Percentiles rank a stretch among this genome's conserved stretches.
phyloP scores from a whole-genome alignment of 768 basidiomycete genomes.

The Serendipita indica region DNA sequence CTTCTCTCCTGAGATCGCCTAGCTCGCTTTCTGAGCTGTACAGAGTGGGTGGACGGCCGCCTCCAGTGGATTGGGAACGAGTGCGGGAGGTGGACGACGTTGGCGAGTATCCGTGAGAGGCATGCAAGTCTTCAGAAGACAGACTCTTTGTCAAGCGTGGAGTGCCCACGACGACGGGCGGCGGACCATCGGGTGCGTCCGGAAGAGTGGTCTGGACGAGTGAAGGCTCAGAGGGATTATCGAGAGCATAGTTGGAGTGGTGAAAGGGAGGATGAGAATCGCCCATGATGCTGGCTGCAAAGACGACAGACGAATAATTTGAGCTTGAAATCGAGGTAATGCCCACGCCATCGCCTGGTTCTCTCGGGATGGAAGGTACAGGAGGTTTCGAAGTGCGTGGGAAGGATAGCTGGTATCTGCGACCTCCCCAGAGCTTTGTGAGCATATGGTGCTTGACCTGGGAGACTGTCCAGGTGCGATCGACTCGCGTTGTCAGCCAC shows the following conservation, averaged over 20 bases:
- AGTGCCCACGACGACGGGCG: background rate
- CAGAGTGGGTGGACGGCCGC: background rate
- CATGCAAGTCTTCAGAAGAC: background rate
- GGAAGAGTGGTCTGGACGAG: background rate
- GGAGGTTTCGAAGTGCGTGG: background rate
- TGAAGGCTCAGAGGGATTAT: background rate
- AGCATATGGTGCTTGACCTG: constrained; percentile 10
- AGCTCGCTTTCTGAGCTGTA: background rate
- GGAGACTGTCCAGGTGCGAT: constrained; percentile 13
- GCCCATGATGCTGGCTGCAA: background rate
- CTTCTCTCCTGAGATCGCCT: background rate
- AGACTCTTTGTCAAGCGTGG: background rate
- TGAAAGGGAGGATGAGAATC: background rate
- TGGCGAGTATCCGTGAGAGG: background rate
- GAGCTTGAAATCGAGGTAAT: constrained; percentile 1
- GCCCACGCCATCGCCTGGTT: background rate
- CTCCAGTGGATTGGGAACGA: background rate
- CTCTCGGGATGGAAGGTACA: background rate
- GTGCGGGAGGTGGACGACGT: background rate
- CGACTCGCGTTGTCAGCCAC: constrained; percentile 14
- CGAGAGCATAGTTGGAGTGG: background rate
- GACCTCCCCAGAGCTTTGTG: constrained; percentile 4
- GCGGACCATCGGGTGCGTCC: background rate
- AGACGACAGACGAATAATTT: constrained; percentile 6
- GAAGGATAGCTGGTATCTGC: background rate